Evolutionary conservation across 2,329 filamentous ascomycete species (phyloP), one percentile per base, ranked within the genome.

Genomic region (Arachnopeziza araneosa): DNA sequence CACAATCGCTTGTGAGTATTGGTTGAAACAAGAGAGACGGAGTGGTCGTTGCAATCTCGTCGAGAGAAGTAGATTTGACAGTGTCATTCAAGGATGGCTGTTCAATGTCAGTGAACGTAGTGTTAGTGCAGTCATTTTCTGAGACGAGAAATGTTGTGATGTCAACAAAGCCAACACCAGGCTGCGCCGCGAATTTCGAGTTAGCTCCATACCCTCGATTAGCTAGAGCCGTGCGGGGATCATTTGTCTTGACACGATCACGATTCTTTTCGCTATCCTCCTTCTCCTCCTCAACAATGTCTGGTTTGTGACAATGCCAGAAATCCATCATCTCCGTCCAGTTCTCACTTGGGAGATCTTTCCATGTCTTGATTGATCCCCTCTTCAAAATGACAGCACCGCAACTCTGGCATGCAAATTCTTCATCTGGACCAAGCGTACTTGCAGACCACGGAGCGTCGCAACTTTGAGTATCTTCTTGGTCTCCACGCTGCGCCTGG

Each of bases 311-410:
- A 70, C 95, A 99, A 75, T 99, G 96, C 95, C 95, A 99, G 68
- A 99, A 96, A 74, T 99, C 96, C 95, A 99, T 99, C 93, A 99
- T 96, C 76, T 99, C 95, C 0, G 95, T 96, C 95, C 95, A 99
- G 70, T 96, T 93, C 68, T 96, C 92, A 70, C 92, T 96, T 0
- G 95, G 95, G 21, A 99, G 78, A 70, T 99, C 92, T 75, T 93
- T 96, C 93, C 95, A 99, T 48, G 76, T 74, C 49, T 74, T 76
- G 8, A 84, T 77, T 2, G 56, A 66, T 8, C 72, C 75, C 2
- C 19, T 70, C 60, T 52, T 64, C 55, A 72, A 79, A 80, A 64
- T 66, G 57, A 60, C 78, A 74, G 68, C 80, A 80, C 26, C 65
- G 58, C 67, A 88, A 69, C 19, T 70, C 59, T 44, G 78, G 63